Percentiles rank a stretch among this genome's conserved stretches.
Evolutionary conservation across 352 stramenopile species (phyloP).

Genomic region (Pseudoperonospora humuli): DNA sequence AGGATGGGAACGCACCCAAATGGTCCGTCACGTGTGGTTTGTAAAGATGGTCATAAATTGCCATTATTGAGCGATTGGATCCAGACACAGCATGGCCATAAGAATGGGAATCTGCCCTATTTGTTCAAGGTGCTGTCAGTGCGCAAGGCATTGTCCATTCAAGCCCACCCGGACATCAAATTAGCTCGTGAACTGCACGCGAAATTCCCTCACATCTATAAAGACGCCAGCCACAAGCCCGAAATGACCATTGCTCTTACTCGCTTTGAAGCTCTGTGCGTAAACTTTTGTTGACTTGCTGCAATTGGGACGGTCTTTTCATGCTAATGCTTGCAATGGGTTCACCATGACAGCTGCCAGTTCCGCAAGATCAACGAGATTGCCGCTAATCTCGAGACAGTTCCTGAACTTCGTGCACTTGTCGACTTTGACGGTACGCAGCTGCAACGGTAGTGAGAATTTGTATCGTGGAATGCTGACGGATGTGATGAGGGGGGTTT

Average conservation of each 20-base stretch:
- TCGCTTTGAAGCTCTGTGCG: slow-evolving; percentile 90
- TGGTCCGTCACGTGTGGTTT: slow-evolving; percentile 76
- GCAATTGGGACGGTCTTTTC: too few species aligned
- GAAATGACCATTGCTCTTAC: slow-evolving; percentile 99
- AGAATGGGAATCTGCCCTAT: slow-evolving; percentile 88
- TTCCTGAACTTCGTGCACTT: slow-evolving; percentile 86
- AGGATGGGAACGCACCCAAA: slow-evolving; percentile 94
- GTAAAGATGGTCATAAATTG: slow-evolving; percentile 27
- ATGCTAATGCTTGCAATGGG: too few species aligned
- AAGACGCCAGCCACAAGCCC: slow-evolving; percentile 99
- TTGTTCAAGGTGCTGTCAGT: slow-evolving; percentile 98
- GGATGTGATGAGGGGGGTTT: neutral
- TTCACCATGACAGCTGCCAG: slow-evolving; percentile 45
- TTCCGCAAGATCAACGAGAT: slow-evolving; percentile 94
- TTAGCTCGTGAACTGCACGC: slow-evolving; percentile 76
- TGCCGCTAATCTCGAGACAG: slow-evolving; percentile 68
- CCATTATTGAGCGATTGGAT: slow-evolving; percentile 60
- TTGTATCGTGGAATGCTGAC: neutral
- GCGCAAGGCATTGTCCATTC: slow-evolving; percentile 97
- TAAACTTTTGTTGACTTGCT: slow-evolving; percentile 3
- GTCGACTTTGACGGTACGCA: slow-evolving; percentile 37
- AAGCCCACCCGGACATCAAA: slow-evolving; percentile 85
- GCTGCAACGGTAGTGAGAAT: neutral
- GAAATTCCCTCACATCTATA: slow-evolving; percentile 91
- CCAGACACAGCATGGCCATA: slow-evolving; percentile 30